Evolutionary conservation across 1,284 basidiomycete species (phyloP).

Genomic region (Austroboletus niveus): DNA sequence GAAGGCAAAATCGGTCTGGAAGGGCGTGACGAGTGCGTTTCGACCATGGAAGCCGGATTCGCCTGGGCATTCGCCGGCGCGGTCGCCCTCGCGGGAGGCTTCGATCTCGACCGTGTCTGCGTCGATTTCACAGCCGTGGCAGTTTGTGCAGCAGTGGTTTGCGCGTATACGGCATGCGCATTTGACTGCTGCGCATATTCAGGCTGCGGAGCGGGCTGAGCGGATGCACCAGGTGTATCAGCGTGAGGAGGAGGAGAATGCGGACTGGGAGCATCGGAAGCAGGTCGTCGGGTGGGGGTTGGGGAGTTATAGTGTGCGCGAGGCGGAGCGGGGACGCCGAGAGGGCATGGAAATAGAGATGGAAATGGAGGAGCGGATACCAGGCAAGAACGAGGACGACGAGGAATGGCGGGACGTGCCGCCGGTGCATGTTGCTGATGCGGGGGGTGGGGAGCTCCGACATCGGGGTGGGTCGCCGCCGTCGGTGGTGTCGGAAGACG

Average conservation of each 20-base stretch:
- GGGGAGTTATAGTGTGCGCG: slow-evolving; percentile 64
- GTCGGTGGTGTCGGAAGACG: slow-evolving; percentile 7
- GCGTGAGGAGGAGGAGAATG: slow-evolving; percentile 35
- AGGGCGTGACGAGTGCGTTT: slow-evolving; percentile 50
- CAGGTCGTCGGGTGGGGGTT: slow-evolving; percentile 62
- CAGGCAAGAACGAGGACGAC: slow-evolving; percentile 9
- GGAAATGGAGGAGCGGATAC: slow-evolving; percentile 12
- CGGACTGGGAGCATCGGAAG: slow-evolving; percentile 22
- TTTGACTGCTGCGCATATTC: slow-evolving; percentile 60
- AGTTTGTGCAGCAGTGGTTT: slow-evolving; percentile 51
- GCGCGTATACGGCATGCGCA: slow-evolving; percentile 61
- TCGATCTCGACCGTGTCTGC: slow-evolving; percentile 1
- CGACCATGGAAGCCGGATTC: slow-evolving; percentile 6
- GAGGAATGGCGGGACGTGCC: slow-evolving; percentile 17
- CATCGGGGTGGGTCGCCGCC: slow-evolving; percentile 5
- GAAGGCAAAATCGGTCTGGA: slow-evolving; percentile 51
- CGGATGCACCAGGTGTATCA: slow-evolving; percentile 57
- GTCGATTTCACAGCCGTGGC: slow-evolving; percentile 33
- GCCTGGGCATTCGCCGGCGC: not conserved
- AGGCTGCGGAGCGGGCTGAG: slow-evolving; percentile 62
- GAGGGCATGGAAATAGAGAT: slow-evolving; percentile 14
- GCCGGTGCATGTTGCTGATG: not conserved
- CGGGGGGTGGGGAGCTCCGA: slow-evolving; percentile 6
- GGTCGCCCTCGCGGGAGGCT: not conserved
- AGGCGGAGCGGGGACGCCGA: slow-evolving; percentile 25